These are phyloP conservation scores for Encephalitozoon cuniculi DNA, from an alignment of 371 early-diverging fungal species.

Conservation along the genomic window DNA sequence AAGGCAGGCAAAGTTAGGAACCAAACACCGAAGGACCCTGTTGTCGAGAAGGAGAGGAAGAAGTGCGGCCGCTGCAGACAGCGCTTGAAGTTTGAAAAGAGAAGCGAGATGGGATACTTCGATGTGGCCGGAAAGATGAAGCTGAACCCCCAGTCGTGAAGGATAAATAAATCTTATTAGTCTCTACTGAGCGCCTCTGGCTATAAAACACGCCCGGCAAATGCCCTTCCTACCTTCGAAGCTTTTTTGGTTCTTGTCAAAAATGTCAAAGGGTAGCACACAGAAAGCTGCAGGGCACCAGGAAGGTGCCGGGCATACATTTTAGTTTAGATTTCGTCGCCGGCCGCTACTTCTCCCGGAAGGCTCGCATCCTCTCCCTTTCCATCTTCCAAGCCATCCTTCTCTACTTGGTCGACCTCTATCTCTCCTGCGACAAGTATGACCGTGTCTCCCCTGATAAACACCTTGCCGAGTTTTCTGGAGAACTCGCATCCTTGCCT, in stretches of 20 bases:
- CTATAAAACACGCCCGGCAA: not conserved
- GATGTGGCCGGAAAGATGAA: constrained; percentile 58
- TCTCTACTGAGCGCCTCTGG: too few relatives aligned
- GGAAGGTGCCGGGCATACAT: not conserved
- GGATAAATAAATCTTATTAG: constrained; percentile 7
- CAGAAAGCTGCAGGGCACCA: not conserved
- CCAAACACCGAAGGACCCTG: constrained; percentile 95
- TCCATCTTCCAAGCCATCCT: not conserved
- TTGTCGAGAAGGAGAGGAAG: constrained; percentile 84
- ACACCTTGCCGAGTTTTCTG: constrained; percentile 29
- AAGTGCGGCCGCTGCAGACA: constrained; percentile 83
- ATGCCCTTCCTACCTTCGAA: not conserved
- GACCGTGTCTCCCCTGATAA: constrained; percentile 47
- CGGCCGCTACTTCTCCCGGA: not conserved
- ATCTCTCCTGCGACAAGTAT: constrained; percentile 15
- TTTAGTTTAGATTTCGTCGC: not conserved
- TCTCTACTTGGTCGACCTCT: not conserved
- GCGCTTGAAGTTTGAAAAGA: constrained; percentile 87
- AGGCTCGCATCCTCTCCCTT: not conserved
- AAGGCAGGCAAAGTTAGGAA: constrained; percentile 98
- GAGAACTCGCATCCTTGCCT: constrained; percentile 1
- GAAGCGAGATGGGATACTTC: constrained; percentile 66
- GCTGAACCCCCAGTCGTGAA: constrained; percentile 52
- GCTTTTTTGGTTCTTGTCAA: not conserved
- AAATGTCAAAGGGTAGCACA: not conserved